Base-by-base conservation (phyloP, 257 asterid species). In the Schizonepeta tenuifolia region DNA sequence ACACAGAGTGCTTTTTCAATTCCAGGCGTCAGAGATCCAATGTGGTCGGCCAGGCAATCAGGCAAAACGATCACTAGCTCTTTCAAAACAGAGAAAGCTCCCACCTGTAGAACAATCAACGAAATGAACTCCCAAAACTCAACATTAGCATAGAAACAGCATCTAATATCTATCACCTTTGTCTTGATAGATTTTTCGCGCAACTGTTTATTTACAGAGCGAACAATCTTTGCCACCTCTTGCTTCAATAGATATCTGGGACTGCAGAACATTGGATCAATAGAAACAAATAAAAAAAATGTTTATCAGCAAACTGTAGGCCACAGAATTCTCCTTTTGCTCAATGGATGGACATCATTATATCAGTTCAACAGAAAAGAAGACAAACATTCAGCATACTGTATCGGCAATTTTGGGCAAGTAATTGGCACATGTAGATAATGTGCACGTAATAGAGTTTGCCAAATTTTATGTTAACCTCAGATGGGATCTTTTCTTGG, bases 41-140 rank as follows among this genome's bases (percentile, higher is more conserved):
- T 87, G 80, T 95, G 98, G 75, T 92, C 98, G 13, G 98, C 92
- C 58, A 95, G 97, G 85, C 99, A 95, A 81, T 95, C 99, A 75
- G 99, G 99, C 75, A 95, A 88, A 70, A 95, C 98, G 53, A 89
- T 86, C 70, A 95, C 98, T 49, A 92, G 85, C 78, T 95, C 98
- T 78, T 92, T 95, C 83, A 95, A 76, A 75, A 95, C 96, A 12
- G 97, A 90, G 85, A 95, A 95, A 17, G 96, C 98, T 69, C 99
- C 99, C 72, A 95, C 98, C 99, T 95, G 86, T 41, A 70, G 68
- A 75, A 69, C 65, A 73, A 75, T 54, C 35, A 74, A 36, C 62
- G 35, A 26, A 59, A 51, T 60, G 47, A 66, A 66, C 20, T 59
- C 60, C 38, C 53, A 70, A 65, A 57, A 68, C 78, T 38, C 17